A percentile compares a stretch with the other conserved stretches of the same genome.
Conservation (phyloP, 129 eudicot genomes). For the Tagetes patula region DNA sequence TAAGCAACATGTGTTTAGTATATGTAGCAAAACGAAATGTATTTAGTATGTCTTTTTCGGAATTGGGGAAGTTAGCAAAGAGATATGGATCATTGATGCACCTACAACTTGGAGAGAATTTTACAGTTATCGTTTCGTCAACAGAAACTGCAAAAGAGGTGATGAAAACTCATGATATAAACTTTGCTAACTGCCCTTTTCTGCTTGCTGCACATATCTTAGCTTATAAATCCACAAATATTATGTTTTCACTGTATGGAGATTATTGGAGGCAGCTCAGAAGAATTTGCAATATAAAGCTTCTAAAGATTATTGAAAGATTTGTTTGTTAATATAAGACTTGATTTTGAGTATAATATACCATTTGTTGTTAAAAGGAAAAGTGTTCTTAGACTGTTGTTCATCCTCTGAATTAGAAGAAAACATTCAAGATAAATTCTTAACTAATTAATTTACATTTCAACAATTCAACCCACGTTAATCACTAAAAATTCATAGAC, state of each 20-base stretch:
- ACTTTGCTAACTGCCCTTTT: slow-evolving; percentile 37
- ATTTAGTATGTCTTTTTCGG: no score
- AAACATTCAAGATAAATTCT: no score
- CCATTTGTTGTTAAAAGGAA: slow-evolving; percentile 47
- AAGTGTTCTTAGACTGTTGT: slow-evolving; percentile 17
- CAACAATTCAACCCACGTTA: no score
- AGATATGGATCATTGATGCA: slow-evolving; percentile 41
- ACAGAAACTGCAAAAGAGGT: slow-evolving; percentile 42
- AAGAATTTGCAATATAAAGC: slow-evolving; percentile 41
- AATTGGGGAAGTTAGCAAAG: slow-evolving; percentile 24
- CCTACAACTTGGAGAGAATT: slow-evolving; percentile 41
- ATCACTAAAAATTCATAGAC: no score
- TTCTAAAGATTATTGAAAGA: slow-evolving; percentile 33
- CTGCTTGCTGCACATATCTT: slow-evolving; percentile 40
- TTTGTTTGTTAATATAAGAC: slow-evolving; percentile 28
- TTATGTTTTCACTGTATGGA: slow-evolving; percentile 38
- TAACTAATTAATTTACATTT: no score
- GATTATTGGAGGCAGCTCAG: slow-evolving; percentile 43
- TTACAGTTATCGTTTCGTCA: slow-evolving; percentile 34
- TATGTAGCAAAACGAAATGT: no score
- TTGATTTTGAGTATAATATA: slow-evolving; percentile 36
- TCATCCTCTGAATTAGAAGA: not conserved
- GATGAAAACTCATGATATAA: slow-evolving; percentile 40
- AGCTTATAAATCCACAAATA: slow-evolving; percentile 38
- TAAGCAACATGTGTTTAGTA: no score